Evolutionary conservation across 768 basidiomycete species (phyloP).

Genomic region (Podaxis sp.): DNA sequence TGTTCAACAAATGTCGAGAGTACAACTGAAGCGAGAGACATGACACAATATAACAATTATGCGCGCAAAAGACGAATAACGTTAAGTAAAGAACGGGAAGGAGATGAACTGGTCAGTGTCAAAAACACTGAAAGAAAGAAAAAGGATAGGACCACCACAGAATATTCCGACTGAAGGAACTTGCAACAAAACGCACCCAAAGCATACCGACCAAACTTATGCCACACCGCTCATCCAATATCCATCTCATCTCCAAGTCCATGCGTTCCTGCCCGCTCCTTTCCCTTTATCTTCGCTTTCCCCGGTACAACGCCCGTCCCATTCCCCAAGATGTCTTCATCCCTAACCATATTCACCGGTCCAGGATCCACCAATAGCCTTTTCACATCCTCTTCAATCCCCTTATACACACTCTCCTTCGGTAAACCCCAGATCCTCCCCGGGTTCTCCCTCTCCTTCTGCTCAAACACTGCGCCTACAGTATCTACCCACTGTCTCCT

Average conservation of each 20-base stretch:
- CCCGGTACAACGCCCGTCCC: conserved; percentile 15
- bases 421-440: conserved; percentile 83
- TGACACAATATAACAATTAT: conserved; percentile 9
- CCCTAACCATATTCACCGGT: conserved; percentile 19
- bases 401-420: conserved; percentile 70
- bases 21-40: background rate
- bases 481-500: conserved; percentile 76
- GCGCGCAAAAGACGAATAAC: conserved; percentile 8
- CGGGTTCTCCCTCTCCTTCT: conserved; percentile 62
- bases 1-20: background rate
- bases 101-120: background rate
- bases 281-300: conserved; percentile 41
- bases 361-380: conserved; percentile 31
- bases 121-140: conserved; percentile 1
- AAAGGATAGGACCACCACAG: background rate
- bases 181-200: conserved; percentile 13
- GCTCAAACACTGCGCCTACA: conserved; percentile 74
- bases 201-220: background rate
- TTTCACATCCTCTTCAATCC: conserved; percentile 64
- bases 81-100: conserved; percentile 12
- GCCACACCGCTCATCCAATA: conserved; percentile 44
- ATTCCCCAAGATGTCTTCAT: conserved; percentile 13
- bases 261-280: conserved; percentile 40
- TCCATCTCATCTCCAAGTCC: conserved; percentile 59
- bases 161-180: conserved; percentile 5